These are phyloP conservation scores for Xylariaceae sp. DNA, from an alignment of 2,329 filamentous ascomycete species.

Conservation along the genomic window DNA sequence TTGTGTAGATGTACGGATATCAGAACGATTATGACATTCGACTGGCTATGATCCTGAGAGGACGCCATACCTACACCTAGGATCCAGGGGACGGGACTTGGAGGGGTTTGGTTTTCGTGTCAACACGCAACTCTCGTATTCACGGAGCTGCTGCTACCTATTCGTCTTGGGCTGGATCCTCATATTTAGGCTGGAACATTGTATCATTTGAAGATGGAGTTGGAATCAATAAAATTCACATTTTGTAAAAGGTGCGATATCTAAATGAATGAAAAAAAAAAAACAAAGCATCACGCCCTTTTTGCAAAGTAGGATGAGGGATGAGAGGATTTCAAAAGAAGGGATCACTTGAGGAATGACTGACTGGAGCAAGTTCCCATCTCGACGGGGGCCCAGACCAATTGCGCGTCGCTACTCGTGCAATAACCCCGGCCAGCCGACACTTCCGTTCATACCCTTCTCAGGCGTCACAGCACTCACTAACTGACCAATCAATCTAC, in stretches of 20 bases:
- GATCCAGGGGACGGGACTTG: neutral
- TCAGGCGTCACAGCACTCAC: no score
- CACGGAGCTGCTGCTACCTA: neutral
- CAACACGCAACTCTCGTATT: neutral
- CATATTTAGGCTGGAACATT: no score
- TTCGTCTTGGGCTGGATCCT: neutral
- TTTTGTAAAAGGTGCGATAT: neutral
- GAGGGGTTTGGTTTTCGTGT: neutral
- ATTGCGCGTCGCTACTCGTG: no score
- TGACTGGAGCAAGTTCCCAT: no score
- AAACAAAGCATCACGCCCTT: neutral
- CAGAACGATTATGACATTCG: neutral
- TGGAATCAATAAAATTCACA: neutral
- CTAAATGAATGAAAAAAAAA: no score
- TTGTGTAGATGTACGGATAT: conserved; percentile 10
- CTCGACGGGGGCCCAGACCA: no score
- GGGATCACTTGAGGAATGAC: neutral
- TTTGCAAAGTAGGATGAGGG: neutral
- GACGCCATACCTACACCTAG: neutral
- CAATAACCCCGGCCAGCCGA: no score
- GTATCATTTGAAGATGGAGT: neutral
- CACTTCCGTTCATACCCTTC: no score
- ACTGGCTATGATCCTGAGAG: conserved; percentile 1
- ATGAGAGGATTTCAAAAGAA: neutral
- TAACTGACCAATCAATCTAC: no score